Evolutionary conservation across 352 stramenopile species (phyloP).

Genomic region (Blastocystis sp.): DNA sequence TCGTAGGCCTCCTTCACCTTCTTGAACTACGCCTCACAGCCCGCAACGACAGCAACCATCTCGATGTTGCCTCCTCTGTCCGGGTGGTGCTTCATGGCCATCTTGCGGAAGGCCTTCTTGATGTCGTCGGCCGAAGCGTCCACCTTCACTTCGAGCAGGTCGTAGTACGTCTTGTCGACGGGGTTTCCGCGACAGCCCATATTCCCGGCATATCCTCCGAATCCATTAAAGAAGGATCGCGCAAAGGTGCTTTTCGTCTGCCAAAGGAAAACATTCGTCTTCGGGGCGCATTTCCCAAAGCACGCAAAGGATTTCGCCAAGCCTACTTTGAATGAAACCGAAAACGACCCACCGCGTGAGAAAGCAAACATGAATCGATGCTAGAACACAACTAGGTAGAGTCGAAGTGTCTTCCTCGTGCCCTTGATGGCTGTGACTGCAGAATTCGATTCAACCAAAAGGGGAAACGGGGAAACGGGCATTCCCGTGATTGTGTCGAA

Average conservation of each 20-base stretch:
- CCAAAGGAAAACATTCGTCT: background rate
- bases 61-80: slow-evolving; percentile 71
- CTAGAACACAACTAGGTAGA: background rate
- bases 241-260: slow-evolving; percentile 20
- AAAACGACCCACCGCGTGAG: slow-evolving; percentile 7
- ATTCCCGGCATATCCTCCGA: slow-evolving; percentile 38
- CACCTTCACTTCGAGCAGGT: slow-evolving; percentile 71
- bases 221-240: slow-evolving; percentile 43
- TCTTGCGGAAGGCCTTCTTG: slow-evolving; percentile 73
- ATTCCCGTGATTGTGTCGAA: slow-evolving; percentile 5
- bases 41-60: background rate
- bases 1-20: slow-evolving; percentile 72
- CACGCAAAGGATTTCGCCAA: background rate
- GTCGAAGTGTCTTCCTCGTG: background rate
- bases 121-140: slow-evolving; percentile 73
- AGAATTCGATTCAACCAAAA: slow-evolving; percentile 9
- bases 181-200: slow-evolving; percentile 67
- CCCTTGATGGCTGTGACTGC: slow-evolving; percentile 14
- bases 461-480: slow-evolving; percentile 19
- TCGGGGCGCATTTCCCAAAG: background rate
- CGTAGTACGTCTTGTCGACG: slow-evolving; percentile 73
- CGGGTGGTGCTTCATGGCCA: slow-evolving; percentile 73
- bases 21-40: slow-evolving; percentile 68
- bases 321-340: background rate
- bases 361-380: slow-evolving; percentile 52